Conservation (phyloP, 139 green algal species). For the Mychonastes homosphaera region DNA sequence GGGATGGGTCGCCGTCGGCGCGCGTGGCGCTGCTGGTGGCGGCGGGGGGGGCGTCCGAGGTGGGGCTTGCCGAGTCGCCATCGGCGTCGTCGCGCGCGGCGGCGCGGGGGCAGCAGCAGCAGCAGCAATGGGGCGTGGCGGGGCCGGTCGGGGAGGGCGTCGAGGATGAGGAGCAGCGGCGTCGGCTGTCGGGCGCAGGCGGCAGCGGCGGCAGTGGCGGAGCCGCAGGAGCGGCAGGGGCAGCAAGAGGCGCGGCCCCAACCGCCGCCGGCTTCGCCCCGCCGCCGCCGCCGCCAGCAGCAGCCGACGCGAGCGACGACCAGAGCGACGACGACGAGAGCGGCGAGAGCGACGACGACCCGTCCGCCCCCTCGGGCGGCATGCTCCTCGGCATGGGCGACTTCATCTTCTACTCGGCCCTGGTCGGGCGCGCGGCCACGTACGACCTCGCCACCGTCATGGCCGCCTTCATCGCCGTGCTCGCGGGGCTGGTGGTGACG, state of each 20-base stretch:
- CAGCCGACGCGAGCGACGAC: background rate
- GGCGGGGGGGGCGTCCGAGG: background rate
- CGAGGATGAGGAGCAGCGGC: background rate
- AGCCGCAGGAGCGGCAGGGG: constrained; percentile 6
- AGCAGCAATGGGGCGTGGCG: background rate
- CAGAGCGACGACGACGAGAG: background rate
- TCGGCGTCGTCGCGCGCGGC: too few relatives aligned
- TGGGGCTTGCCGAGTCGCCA: too few relatives aligned
- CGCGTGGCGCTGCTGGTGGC: background rate
- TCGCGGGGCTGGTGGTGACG: constrained; percentile 71
- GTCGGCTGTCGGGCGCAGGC: background rate
- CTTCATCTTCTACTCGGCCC: constrained; percentile 96
- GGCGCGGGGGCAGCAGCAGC: background rate
- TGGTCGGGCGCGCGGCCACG: constrained; percentile 89
- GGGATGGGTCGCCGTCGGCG: too few relatives aligned
- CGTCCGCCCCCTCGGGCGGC: constrained; percentile 40
- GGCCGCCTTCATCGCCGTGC: constrained; percentile 61
- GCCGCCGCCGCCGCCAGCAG: background rate
- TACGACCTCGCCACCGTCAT: constrained; percentile 74
- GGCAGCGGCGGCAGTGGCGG: background rate
- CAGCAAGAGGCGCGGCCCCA: background rate
- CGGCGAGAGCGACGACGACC: constrained; percentile 9
- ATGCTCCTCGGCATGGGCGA: constrained; percentile 95
- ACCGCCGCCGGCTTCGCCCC: background rate
- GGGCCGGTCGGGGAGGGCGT: constrained; percentile 8